A percentile compares a stretch with the other conserved stretches of the same genome.
These are phyloP conservation scores for Coemansia sp. DNA, from an alignment of 192 early-diverging fungal genomes.

Conservation along the genomic window DNA sequence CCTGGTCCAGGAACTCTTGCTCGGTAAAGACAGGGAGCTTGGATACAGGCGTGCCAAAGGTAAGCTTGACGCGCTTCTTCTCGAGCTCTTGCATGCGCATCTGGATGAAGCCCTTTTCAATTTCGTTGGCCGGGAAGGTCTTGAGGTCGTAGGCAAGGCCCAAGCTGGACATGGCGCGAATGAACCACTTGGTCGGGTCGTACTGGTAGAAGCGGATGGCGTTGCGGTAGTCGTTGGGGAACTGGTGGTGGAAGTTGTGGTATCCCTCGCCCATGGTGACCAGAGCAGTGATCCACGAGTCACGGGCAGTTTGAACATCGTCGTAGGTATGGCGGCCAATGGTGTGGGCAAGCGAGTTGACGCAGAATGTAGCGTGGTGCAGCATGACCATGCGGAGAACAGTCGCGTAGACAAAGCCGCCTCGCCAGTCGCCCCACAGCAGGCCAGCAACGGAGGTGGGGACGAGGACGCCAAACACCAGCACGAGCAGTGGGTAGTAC, in stretches of 20 bases:
- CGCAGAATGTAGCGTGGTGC: slow-evolving; percentile 86
- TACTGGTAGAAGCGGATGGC: slow-evolving; percentile 73
- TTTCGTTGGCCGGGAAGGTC: slow-evolving; percentile 74
- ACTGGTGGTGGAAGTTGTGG: slow-evolving; percentile 87
- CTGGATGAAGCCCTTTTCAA: slow-evolving; percentile 67
- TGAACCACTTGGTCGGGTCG: slow-evolving; percentile 85
- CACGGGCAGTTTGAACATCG: slow-evolving; percentile 75
- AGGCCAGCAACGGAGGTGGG: slow-evolving; percentile 84
- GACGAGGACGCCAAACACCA: slow-evolving; percentile 70
- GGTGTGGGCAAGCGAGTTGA: slow-evolving; percentile 79
- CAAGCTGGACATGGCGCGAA: slow-evolving; percentile 52
- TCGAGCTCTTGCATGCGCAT: slow-evolving; percentile 80
- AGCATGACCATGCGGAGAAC: slow-evolving; percentile 69
- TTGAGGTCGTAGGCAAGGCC: slow-evolving; percentile 71
- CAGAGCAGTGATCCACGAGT: slow-evolving; percentile 76
- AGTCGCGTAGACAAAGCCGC: slow-evolving; percentile 76
- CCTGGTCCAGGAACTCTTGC: slow-evolving; percentile 62
- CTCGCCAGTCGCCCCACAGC: slow-evolving; percentile 77
- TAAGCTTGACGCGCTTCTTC: slow-evolving; percentile 54
- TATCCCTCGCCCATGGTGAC: slow-evolving; percentile 79
- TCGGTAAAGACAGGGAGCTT: slow-evolving; percentile 65
- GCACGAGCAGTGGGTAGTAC: slow-evolving; percentile 66
- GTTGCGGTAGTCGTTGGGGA: slow-evolving; percentile 83
- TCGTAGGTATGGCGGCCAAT: slow-evolving; percentile 73
- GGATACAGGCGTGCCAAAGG: slow-evolving; percentile 70